Percentiles rank a stretch among this genome's conserved stretches.
Conservation (phyloP, 805 yeast genomes). For the Metschnikowia dekortorum region DNA sequence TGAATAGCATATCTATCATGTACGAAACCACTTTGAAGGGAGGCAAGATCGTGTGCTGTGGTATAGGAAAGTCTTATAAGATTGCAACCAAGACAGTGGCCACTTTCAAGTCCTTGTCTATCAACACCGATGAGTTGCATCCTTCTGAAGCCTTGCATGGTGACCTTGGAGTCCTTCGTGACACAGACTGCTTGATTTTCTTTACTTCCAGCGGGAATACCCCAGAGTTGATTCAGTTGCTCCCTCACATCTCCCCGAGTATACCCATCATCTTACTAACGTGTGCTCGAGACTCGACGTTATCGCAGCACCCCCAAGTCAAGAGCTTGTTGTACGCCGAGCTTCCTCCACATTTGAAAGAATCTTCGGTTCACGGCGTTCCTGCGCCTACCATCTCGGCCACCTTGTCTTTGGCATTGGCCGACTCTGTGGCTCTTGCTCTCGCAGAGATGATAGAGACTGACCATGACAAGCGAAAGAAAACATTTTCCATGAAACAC, state of each 20-base stretch:
- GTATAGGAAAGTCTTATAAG: conserved; percentile 82
- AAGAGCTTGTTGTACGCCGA: conserved; percentile 57
- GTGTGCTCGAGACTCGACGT: conserved; percentile 51
- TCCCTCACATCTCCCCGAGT: conserved; percentile 51
- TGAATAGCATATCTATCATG: conserved; percentile 40
- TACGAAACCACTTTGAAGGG: conserved; percentile 26
- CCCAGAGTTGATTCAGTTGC: conserved; percentile 60
- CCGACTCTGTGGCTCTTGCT: conserved; percentile 76
- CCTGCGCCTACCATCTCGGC: conserved; percentile 89
- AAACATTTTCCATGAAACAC: conserved; percentile 64
- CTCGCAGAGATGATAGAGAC: conserved; percentile 61
- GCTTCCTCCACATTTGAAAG: conserved; percentile 54
- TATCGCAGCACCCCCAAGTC: conserved; percentile 49
- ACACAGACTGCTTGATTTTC: conserved; percentile 55
- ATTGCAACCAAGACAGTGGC: conserved; percentile 77
- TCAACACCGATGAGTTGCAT: conserved; percentile 64
- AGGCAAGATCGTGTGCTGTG: conserved; percentile 73
- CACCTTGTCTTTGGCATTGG: conserved; percentile 66
- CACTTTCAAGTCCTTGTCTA: conserved; percentile 73
- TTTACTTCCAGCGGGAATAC: conserved; percentile 82
- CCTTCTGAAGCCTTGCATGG: conserved; percentile 91
- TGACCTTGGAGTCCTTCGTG: conserved; percentile 69
- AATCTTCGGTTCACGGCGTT: conserved; percentile 64
- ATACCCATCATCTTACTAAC: conserved; percentile 62
- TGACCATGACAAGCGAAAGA: conserved; percentile 50